Evolutionary conservation across 768 basidiomycete species (phyloP).

Genomic region (Lanmaoa pseudosensibilis): DNA sequence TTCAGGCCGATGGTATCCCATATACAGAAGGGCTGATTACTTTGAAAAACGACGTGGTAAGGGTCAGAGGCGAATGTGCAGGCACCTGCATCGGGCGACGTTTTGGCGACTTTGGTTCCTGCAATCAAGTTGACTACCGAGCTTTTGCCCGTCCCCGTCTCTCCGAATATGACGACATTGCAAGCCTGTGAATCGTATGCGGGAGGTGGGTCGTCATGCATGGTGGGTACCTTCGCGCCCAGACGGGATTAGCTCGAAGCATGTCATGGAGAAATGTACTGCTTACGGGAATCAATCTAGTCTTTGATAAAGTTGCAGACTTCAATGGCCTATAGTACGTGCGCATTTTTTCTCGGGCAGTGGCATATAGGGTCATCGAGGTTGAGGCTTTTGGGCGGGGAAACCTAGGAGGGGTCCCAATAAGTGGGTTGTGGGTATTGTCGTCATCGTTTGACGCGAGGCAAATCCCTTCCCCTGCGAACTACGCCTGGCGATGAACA

Average conservation of each 20-base stretch:
- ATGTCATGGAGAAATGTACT: neutral
- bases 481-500: conserved; percentile 8
- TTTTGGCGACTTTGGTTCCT: conserved; percentile 24
- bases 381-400: neutral
- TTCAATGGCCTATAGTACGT: neutral
- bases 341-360: conserved; percentile 8
- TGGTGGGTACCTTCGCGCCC: conserved; percentile 5
- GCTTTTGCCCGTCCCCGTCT: conserved; percentile 38
- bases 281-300: conserved; percentile 11
- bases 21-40: conserved; percentile 19
- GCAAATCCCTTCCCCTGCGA: conserved; percentile 7
- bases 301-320: neutral
- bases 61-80: conserved; percentile 35
- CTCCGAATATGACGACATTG: conserved; percentile 32
- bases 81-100: conserved; percentile 34
- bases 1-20: conserved; percentile 37
- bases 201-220: conserved; percentile 9
- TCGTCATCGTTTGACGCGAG: conserved; percentile 8
- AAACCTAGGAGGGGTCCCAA: neutral
- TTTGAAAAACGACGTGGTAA: conserved; percentile 24
- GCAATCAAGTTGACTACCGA: conserved; percentile 43
- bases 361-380: conserved; percentile 3
- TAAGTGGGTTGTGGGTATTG: conserved; percentile 17
- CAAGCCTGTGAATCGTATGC: conserved; percentile 14
- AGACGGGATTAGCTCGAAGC: neutral